phyloP scores from a whole-genome alignment of 257 asterid species.

The Jacaranda copaia region DNA sequence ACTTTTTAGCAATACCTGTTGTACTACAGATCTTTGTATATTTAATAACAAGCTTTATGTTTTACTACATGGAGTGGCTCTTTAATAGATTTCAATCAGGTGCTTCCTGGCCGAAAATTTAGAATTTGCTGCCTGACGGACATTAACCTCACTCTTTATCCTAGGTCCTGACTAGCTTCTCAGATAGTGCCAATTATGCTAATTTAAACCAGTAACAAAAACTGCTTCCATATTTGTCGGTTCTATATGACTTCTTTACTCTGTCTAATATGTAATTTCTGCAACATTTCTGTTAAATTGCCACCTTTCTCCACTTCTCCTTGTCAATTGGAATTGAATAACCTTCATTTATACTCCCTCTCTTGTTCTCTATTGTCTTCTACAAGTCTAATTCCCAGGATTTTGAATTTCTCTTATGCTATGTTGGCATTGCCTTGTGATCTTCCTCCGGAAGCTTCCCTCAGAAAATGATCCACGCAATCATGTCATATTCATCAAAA shows the following conservation, averaged over 20 bases:
- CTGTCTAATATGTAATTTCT: not conserved
- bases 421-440: not conserved
- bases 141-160: not conserved
- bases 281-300: not conserved
- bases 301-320: not conserved
- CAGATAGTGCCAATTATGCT: not conserved
- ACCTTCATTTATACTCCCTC: not conserved
- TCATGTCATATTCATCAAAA: not conserved
- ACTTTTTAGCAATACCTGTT: not conserved
- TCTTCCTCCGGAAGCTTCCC: not conserved
- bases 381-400: not conserved
- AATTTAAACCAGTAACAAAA: not conserved
- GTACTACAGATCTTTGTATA: not conserved
- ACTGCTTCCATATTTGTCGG: not conserved
- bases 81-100: not conserved
- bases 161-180: slow-evolving; percentile 12
- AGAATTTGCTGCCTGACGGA: not conserved
- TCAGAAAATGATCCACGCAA: not conserved
- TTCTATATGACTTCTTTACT: not conserved
- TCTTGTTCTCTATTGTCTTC: not conserved
- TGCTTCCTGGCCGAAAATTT: not conserved
- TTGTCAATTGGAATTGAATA: not conserved
- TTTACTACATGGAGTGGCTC: slow-evolving; percentile 5
- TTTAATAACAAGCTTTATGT: not conserved
- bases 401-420: not conserved